Evolutionary conservation across 345 rosid species (phyloP).

Genomic region (Lumnitzera racemosa): DNA sequence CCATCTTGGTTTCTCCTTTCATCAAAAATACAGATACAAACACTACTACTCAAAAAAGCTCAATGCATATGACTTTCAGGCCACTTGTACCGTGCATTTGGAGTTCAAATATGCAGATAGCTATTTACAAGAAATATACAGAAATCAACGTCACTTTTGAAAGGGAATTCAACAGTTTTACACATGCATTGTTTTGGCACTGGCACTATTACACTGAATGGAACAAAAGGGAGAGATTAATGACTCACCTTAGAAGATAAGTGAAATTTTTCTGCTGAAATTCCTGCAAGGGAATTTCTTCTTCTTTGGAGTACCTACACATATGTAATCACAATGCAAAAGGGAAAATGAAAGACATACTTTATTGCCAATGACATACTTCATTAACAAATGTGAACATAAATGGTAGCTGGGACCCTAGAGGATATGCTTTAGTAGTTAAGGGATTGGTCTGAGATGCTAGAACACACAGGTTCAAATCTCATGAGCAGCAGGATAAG

Average conservation of each 20-base stretch:
- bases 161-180: neutral
- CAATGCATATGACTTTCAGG: too few relatives aligned
- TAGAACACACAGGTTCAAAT: too few relatives aligned
- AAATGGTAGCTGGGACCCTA: too few relatives aligned
- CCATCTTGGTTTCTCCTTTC: neutral
- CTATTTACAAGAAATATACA: neutral
- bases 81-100: too few relatives aligned
- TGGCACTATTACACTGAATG: neutral
- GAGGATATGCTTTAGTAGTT: too few relatives aligned
- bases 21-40: neutral
- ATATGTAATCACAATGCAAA: conserved; percentile 1
- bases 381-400: neutral
- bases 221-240: neutral
- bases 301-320: conserved; percentile 93
- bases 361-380: too few relatives aligned
- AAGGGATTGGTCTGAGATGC: too few relatives aligned
- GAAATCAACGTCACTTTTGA: neutral
- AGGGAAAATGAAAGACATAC: neutral
- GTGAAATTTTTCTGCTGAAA: conserved; percentile 54
- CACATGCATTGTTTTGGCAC: neutral
- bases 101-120: too few relatives aligned
- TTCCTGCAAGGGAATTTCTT: conserved; percentile 52
- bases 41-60: too few relatives aligned
- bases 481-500: too few relatives aligned
- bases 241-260: conserved; percentile 64